A percentile compares a stretch with the other conserved stretches of the same genome.
Evolutionary conservation across 2,329 filamentous ascomycete species (phyloP).

Genomic region (Elsinoe perseae): DNA sequence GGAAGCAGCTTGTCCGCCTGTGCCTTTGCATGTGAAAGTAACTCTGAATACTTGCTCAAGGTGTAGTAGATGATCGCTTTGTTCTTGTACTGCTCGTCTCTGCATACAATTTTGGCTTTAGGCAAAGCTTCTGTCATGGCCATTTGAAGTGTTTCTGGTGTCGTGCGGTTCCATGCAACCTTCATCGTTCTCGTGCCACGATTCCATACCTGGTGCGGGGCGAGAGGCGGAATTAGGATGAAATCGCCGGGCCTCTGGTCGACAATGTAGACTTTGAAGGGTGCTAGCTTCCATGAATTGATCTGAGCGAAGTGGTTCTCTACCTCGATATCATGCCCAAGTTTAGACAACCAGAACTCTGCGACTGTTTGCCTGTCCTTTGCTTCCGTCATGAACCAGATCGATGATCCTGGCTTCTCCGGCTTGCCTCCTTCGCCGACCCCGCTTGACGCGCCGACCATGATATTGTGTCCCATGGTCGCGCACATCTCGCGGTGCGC

Average conservation of each 20-base stretch:
- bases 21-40: slow-evolving; percentile 52
- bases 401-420: slow-evolving; percentile 72
- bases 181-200: slow-evolving; percentile 93
- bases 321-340: slow-evolving; percentile 94
- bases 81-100: slow-evolving; percentile 98
- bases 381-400: slow-evolving; percentile 98
- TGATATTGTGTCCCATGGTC: slow-evolving; percentile 91
- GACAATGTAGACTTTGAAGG: slow-evolving; percentile 85
- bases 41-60: slow-evolving; percentile 63
- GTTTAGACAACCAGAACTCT: slow-evolving; percentile 85
- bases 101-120: slow-evolving; percentile 81
- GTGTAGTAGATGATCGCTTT: slow-evolving; percentile 92
- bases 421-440: slow-evolving; percentile 60
- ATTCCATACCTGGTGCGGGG: slow-evolving; percentile 98
- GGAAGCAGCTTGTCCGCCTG: slow-evolving; percentile 34
- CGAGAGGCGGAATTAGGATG: slow-evolving; percentile 84
- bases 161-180: slow-evolving; percentile 95
- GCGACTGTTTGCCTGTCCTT: slow-evolving; percentile 85
- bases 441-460: slow-evolving; percentile 77
- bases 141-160: slow-evolving; percentile 79
- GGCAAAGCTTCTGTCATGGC: slow-evolving; percentile 82
- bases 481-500: slow-evolving; percentile 97
- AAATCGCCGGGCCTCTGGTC: slow-evolving; percentile 88
- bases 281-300: slow-evolving; percentile 90
- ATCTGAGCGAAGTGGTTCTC: slow-evolving; percentile 95